Conservation (phyloP, 495 filamentous ascomycete species). For the Penicillium roqueforti region DNA sequence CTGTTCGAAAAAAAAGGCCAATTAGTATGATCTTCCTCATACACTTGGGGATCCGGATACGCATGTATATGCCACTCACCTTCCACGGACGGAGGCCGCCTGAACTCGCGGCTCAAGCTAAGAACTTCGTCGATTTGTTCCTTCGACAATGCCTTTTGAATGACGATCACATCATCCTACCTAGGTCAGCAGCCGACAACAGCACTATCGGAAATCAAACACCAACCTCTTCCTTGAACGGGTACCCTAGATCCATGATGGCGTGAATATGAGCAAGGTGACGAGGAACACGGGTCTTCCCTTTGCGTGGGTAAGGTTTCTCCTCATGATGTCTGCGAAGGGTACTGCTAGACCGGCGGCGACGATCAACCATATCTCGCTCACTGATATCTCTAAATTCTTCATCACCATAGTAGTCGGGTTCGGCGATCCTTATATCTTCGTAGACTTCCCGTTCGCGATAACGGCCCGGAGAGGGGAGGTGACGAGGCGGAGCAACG, state of each 20-base stretch:
- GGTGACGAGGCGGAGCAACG: conserved; percentile 31
- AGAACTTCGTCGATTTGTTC: conserved; percentile 88
- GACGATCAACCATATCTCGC: conserved; percentile 38
- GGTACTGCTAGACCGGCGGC: conserved; percentile 44
- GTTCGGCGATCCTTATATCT: conserved; percentile 66
- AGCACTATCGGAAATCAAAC: neutral
- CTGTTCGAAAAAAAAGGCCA: conserved; percentile 6
- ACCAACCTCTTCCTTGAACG: conserved; percentile 76
- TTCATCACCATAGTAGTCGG: conserved; percentile 63
- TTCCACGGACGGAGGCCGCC: conserved; percentile 25
- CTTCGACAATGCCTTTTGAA: conserved; percentile 77
- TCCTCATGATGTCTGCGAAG: conserved; percentile 40
- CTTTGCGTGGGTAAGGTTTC: conserved; percentile 68
- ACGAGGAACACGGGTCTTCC: conserved; percentile 80
- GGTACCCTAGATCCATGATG: conserved; percentile 78
- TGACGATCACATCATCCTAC: conserved; percentile 71
- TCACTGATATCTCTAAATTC: conserved; percentile 59
- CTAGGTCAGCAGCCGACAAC: neutral
- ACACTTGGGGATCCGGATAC: neutral
- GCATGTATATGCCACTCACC: conserved; percentile 30
- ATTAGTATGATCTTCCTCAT: neutral
- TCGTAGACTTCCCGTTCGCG: conserved; percentile 53
- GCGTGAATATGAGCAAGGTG: conserved; percentile 71
- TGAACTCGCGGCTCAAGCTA: conserved; percentile 67
- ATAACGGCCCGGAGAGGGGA: conserved; percentile 40